Evolutionary conservation across 805 yeast genomes (phyloP), one percentile per base, ranked within the genome.

Genomic region (Ogataea populi-albae): DNA sequence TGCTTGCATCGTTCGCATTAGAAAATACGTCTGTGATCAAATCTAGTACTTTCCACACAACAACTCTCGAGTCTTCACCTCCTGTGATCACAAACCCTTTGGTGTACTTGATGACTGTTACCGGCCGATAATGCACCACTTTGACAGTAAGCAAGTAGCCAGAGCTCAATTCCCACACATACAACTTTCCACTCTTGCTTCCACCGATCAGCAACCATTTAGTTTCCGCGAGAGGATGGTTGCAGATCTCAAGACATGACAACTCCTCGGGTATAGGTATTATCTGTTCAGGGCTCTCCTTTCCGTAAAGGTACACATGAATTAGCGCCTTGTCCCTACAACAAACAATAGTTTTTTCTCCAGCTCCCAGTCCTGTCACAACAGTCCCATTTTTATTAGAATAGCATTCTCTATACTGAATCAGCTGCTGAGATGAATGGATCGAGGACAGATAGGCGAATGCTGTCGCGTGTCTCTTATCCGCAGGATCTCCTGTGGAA

Each of bases 231-330:
- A 53, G 43, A 7, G 59, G 59, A 48, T 64, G 38, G 26, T 64
- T 66, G 47, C 64, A 64, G 4, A 75, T 49, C 0, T 73, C 64
- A 32, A 86, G 49, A 53, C 86, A 75, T 10, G 73, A 62, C 26
- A 89, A 60, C 35, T 76, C 77, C 58, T 86, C 97, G 0, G 97
- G 96, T 10, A 89, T 67, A 0, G 96, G 93, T 26, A 89, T 69
- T 50, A 81, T 69, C 64, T 88, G 93, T 47, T 85, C 86, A 5
- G 79, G 74, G 21, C 86, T 67, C 49, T 78, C 84, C 46, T 81
- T 78, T 15, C 86, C 82, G 66, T 79, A 70, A 5, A 77, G 61
- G 53, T 86, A 89, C 2, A 81, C 82, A 43, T 83, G 80, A 19
- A 89, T 63, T 41, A 87, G 59, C 0, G 96, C 93, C 54, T 82